These are phyloP conservation scores for Lodderomyces theae DNA, from an alignment of 1,139 yeast genomes.

Conservation along the genomic window DNA sequence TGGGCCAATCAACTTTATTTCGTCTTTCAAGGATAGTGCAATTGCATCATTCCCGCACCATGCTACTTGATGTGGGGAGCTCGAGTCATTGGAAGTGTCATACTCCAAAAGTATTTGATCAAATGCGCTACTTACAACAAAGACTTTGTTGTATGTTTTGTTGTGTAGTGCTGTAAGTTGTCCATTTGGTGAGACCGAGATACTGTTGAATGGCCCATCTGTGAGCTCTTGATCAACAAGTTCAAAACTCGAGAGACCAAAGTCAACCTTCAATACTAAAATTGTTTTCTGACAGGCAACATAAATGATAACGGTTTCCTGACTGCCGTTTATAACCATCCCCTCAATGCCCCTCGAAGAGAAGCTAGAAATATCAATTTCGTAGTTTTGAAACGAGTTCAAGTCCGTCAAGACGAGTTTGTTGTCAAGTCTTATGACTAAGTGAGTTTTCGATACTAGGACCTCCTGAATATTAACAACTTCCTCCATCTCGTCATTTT, in stretches of 20 bases:
- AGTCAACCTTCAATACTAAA: constrained; percentile 26
- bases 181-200: constrained; percentile 60
- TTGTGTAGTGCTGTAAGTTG: constrained; percentile 59
- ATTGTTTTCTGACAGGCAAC: constrained; percentile 31
- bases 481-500: constrained; percentile 32
- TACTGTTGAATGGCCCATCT: constrained; percentile 57
- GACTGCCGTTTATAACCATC: constrained; percentile 1
- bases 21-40: constrained; percentile 58
- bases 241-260: constrained; percentile 23
- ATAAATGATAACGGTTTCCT: constrained; percentile 18
- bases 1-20: constrained; percentile 70
- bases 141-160: constrained; percentile 40
- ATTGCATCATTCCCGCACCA: constrained; percentile 93
- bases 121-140: constrained; percentile 53
- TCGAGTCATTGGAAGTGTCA: constrained; percentile 36
- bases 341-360: constrained; percentile 15
- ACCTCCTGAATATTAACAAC: constrained; percentile 26
- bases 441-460: constrained; percentile 23
- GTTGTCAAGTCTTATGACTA: constrained; percentile 31
- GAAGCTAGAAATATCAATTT: constrained; percentile 21
- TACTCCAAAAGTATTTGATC: constrained; percentile 53
- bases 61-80: constrained; percentile 44
- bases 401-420: constrained; percentile 30
- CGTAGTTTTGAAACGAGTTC: constrained; percentile 23
- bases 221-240: constrained; percentile 38